Evolutionary conservation across 2,329 filamentous ascomycete genomes (phyloP).

Genomic region (Daldinia sp.): DNA sequence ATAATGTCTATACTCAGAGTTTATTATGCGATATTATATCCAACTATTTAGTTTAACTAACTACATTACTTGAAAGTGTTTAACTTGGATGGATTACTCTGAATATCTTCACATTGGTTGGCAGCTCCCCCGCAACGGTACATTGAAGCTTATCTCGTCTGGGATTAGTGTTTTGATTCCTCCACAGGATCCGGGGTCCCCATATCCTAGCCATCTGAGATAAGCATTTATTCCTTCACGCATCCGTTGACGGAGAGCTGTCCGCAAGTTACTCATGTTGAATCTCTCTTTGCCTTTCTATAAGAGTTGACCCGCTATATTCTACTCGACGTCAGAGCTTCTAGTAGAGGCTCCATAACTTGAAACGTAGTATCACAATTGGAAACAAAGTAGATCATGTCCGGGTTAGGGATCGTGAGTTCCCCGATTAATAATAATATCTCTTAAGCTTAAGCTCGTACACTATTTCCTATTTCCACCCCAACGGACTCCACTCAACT

Average conservation of each 20-base stretch:
- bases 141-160: constrained; percentile 23
- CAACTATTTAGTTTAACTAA: background rate
- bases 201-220: constrained; percentile 1
- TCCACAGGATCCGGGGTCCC: constrained; percentile 16
- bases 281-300: background rate
- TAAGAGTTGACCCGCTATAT: no score
- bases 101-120: constrained; percentile 5
- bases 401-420: constrained; percentile 6
- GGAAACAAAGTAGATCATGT: constrained; percentile 6
- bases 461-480: background rate
- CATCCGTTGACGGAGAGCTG: background rate
- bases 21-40: background rate
- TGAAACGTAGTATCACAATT: constrained; percentile 1
- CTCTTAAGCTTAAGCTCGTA: background rate
- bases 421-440: constrained; percentile 12
- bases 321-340: background rate
- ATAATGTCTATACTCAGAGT: constrained; percentile 4
- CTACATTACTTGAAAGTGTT: background rate
- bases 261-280: background rate
- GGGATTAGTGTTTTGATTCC: constrained; percentile 17
- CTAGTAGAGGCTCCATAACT: background rate
- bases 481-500: constrained; percentile 10
- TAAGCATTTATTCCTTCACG: background rate
- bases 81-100: background rate
- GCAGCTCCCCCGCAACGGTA: constrained; percentile 29